These are phyloP conservation scores for Russula abietina DNA, from an alignment of 768 basidiomycete species.

Conservation along the genomic window DNA sequence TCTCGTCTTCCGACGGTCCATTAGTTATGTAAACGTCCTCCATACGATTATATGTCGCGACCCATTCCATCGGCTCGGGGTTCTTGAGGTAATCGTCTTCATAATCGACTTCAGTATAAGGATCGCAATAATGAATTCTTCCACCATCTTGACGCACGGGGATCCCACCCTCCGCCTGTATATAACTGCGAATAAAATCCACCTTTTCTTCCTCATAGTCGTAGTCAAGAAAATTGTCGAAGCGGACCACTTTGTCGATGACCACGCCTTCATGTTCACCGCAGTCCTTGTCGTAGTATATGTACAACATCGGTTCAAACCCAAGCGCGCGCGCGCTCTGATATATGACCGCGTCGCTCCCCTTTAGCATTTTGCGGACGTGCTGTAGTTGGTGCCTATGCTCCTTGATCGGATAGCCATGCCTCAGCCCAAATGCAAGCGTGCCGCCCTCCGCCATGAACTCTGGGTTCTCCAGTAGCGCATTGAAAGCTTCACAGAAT, in stretches of 20 bases:
- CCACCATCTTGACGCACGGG: not conserved
- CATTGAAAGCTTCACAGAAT: too few species aligned
- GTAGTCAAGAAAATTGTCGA: too few species aligned
- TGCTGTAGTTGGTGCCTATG: not conserved
- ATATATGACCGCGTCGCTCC: not conserved
- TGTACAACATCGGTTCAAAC: slow-evolving; percentile 4
- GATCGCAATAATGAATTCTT: too few species aligned
- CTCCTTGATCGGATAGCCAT: not conserved
- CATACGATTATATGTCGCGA: not conserved
- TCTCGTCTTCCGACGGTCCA: too few species aligned
- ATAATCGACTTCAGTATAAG: too few species aligned
- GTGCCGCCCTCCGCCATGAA: too few species aligned
- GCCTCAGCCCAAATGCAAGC: too few species aligned
- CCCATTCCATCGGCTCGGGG: not conserved
- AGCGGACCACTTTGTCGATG: not conserved
- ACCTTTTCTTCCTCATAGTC: too few species aligned
- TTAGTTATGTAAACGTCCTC: too few species aligned
- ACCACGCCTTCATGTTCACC: not conserved
- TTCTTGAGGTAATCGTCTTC: too few species aligned
- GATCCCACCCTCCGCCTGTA: not conserved
- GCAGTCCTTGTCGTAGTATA: not conserved
- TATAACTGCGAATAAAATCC: not conserved
- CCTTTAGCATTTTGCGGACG: slow-evolving; percentile 12
- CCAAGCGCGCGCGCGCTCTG: not conserved
- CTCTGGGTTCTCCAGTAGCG: too few species aligned